Base-by-base conservation (phyloP, 805 yeast genomes). In the Nakazawaea siamensis region DNA sequence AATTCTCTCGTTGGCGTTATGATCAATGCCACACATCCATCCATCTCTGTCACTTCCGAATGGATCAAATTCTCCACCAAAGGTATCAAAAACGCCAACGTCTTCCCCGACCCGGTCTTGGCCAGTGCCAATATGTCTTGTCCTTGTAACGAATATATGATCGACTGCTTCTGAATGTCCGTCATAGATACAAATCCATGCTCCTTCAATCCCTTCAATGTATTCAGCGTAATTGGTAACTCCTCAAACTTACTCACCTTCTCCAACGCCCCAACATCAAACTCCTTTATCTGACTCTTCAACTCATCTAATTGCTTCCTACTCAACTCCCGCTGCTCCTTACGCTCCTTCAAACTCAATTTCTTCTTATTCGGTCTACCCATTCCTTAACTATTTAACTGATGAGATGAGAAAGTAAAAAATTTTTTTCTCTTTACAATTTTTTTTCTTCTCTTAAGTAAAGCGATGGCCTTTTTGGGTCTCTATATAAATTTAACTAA, bases 1-100 rank as follows among this genome's bases (percentile, higher is more conserved):
- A 87, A 60, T 51, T 87, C 97, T 55, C 97, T 70, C 0, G 96
- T 87, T 4, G 97, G 96, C 1, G 95, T 77, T n/a, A 87, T 76
- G 17, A 87, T 75, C 39, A 87, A 62, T 0, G 95, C 96, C 5
- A 95, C 95, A 26, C 88, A 63, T 1, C 96, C 96, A 54, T 87
- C 97, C 46, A 59, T 66, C 42, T 80, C 92, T 31, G 85, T 76
- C 80, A 94, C 85, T 35, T 69, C 68, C 46, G 78, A 76, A 41
- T 77, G 69, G 39, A 72, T 69, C 37, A 87, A 62, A 34, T 75
- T 75, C 49, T 80, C 88, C 7, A 88, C 58, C 12, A 83, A 70
- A 1, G 97, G 97, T 29, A 87, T 68, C 44, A 87, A 60, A 48
- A 88, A 87, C 9, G 95, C 88, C 39, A 87, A 57, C 0, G 97